Conservation (phyloP, 2,329 filamentous ascomycete genomes). For the Diaporthe nobilis region DNA sequence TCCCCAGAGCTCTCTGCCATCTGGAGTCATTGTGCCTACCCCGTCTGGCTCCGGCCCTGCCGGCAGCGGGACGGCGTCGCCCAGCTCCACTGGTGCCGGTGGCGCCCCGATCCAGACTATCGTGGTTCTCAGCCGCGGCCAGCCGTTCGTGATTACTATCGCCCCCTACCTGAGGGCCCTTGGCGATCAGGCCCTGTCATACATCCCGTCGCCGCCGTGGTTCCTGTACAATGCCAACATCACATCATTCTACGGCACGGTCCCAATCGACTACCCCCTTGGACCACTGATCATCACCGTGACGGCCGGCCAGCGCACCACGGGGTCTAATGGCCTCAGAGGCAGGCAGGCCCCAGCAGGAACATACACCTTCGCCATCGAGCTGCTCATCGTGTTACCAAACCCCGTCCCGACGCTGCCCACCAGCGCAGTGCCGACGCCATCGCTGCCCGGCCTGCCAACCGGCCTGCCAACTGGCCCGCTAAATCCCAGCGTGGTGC, state of each 20-base stretch:
- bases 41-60: background rate
- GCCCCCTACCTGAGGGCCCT: background rate
- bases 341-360: slow-evolving; percentile 12
- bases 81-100: slow-evolving; percentile 3
- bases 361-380: slow-evolving; percentile 20
- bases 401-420: background rate
- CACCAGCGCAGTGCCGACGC: background rate
- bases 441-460: background rate
- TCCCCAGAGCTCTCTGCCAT: background rate
- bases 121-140: background rate
- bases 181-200: slow-evolving; percentile 23
- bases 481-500: background rate
- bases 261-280: background rate
- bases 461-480: background rate
- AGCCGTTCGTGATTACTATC: slow-evolving; percentile 8
- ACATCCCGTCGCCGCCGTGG: background rate
- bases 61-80: background rate
- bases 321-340: background rate
- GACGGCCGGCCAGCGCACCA: slow-evolving; percentile 22
- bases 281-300: background rate
- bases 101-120: background rate
- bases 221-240: slow-evolving; percentile 8
- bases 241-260: slow-evolving; percentile 6
- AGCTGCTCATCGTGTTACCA: background rate
- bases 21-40: background rate